These are phyloP conservation scores for Sporisorium reilianum DNA, from an alignment of 1,284 basidiomycete species.

Conservation along the genomic window DNA sequence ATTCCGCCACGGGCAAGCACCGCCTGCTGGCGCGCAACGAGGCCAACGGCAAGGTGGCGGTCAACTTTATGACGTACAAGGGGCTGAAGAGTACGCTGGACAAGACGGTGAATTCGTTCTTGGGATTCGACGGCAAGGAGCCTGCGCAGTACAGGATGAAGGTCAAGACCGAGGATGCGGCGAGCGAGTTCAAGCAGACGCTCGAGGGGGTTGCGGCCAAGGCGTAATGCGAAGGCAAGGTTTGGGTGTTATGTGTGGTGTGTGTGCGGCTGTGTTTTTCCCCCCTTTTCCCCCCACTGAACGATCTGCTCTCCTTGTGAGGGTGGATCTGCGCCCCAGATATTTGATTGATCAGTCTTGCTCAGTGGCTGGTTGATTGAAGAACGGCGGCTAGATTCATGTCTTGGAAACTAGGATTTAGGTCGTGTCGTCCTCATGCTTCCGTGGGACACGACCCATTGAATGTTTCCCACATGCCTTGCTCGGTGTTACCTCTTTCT, in stretches of 20 bases:
- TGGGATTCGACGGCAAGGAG: conserved; percentile 57
- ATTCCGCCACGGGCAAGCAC: conserved; percentile 39
- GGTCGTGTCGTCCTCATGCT: conserved; percentile 20
- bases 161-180: conserved; percentile 57
- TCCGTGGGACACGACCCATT: conserved; percentile 42
- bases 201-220: conserved; percentile 35
- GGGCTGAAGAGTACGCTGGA: conserved; percentile 49
- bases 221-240: background rate
- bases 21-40: conserved; percentile 61
- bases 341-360: conserved; percentile 62
- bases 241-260: conserved; percentile 9
- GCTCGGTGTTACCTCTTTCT: background rate
- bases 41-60: conserved; percentile 60
- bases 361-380: conserved; percentile 62
- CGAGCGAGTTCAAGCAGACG: conserved; percentile 48
- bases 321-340: conserved; percentile 38
- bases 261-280: conserved; percentile 1
- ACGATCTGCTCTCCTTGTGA: background rate
- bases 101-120: conserved; percentile 52
- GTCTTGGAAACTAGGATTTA: conserved; percentile 46
- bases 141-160: conserved; percentile 60
- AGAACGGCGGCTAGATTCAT: conserved; percentile 57
- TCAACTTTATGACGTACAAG: conserved; percentile 60
- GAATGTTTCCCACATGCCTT: conserved; percentile 43
- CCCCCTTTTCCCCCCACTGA: background rate